phyloP scores from a whole-genome alignment of 306 rosid species.

The Vachellia pachyceras region DNA sequence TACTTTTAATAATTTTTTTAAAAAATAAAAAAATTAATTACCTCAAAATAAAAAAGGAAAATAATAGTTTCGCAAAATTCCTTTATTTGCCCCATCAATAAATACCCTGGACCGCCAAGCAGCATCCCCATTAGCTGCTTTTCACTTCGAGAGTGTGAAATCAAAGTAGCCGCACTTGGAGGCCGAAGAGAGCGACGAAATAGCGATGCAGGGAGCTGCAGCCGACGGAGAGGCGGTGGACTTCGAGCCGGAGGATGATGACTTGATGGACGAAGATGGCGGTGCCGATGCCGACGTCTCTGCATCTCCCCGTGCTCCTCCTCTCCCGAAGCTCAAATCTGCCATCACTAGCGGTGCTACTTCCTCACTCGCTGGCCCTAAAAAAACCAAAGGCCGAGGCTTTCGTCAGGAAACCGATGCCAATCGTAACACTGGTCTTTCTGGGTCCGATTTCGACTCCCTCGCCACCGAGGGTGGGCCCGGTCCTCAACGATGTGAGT shows the following conservation, averaged over 20 bases:
- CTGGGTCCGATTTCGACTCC: conserved; percentile 82
- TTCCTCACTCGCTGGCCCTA: conserved; percentile 57
- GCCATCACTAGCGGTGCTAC: conserved; percentile 82
- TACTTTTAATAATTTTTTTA: too few relatives aligned
- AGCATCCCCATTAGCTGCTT: not conserved
- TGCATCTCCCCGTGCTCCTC: conserved; percentile 74
- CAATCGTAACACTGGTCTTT: conserved; percentile 72
- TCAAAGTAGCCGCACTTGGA: not conserved
- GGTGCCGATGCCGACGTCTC: conserved; percentile 71
- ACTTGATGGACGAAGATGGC: conserved; percentile 98
- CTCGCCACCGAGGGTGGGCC: conserved; percentile 79
- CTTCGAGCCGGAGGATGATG: conserved; percentile 98
- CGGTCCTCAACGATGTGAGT: conserved; percentile 91
- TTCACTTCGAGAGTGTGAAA: not conserved
- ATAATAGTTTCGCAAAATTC: not conserved
- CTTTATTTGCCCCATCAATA: not conserved
- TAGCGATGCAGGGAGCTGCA: conserved; percentile 63
- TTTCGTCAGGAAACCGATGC: conserved; percentile 82
- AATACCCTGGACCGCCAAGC: not conserved
- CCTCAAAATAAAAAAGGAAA: not conserved
- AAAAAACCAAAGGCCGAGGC: conserved; percentile 94
- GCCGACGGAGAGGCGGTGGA: conserved; percentile 96
- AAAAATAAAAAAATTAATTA: too few relatives aligned
- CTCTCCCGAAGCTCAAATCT: conserved; percentile 90
- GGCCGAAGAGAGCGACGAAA: not conserved